Evolutionary conservation across 176 grass and related monocot species (phyloP).

Genomic region (Paspalum notatum): DNA sequence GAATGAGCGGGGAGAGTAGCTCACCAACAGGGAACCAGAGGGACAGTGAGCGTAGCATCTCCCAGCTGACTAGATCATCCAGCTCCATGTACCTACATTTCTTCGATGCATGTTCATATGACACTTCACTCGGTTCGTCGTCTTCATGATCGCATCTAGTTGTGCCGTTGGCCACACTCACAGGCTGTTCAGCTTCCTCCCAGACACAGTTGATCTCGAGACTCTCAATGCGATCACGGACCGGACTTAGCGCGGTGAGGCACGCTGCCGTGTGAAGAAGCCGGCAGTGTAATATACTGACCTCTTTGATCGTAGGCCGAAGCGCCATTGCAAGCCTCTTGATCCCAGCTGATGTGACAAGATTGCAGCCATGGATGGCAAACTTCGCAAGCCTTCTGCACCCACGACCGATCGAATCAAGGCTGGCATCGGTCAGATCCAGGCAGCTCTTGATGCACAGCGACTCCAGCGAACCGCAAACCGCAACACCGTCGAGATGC

Average conservation of each 20-base stretch:
- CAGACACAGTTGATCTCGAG: slow-evolving; percentile 90
- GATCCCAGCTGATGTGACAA: slow-evolving; percentile 67
- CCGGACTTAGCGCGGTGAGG: slow-evolving; percentile 58
- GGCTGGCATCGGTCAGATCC: slow-evolving; percentile 77
- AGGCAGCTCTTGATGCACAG: slow-evolving; percentile 73
- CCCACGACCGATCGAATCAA: slow-evolving; percentile 70
- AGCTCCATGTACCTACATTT: slow-evolving; percentile 64
- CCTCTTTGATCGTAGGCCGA: slow-evolving; percentile 69
- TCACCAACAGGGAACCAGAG: slow-evolving; percentile 87
- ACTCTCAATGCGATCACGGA: slow-evolving; percentile 75
- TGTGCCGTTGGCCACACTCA: slow-evolving; percentile 28
- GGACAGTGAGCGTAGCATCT: slow-evolving; percentile 69
- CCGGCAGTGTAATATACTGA: slow-evolving; percentile 67
- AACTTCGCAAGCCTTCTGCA: slow-evolving; percentile 69
- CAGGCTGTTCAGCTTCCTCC: slow-evolving; percentile 37
- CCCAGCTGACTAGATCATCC: slow-evolving; percentile 66
- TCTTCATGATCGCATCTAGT: slow-evolving; percentile 36
- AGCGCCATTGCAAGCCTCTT: slow-evolving; percentile 44
- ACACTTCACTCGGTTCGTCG: slow-evolving; percentile 37
- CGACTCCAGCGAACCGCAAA: slow-evolving; percentile 75
- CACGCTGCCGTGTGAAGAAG: slow-evolving; percentile 60
- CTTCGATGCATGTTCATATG: slow-evolving; percentile 60
- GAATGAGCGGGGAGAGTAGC: slow-evolving; percentile 63
- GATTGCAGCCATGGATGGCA: slow-evolving; percentile 64
- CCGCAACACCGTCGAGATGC: slow-evolving; percentile 83